Base-by-base conservation (phyloP, 2,329 filamentous ascomycete genomes). In the Pestalotiopsis sp. region DNA sequence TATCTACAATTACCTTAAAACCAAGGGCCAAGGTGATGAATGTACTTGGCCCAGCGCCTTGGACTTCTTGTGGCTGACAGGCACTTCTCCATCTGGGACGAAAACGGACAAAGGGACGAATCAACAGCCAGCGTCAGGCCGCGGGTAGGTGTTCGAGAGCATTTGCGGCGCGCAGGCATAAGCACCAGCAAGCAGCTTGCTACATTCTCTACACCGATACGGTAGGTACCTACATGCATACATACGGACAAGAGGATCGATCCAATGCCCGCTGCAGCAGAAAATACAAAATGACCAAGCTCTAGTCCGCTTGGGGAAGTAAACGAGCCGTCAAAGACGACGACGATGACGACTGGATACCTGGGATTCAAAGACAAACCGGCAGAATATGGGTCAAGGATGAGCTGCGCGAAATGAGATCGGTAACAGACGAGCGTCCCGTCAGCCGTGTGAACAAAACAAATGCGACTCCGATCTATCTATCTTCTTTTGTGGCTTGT, bases 101-200 rank as follows among this genome's bases (percentile, higher is more conserved):
- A 39, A 39, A 65, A 67, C n/a, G 63, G 65, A 69, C 65, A 67
- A 61, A 67, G 65, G 65, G 45, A 64, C 68, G 65, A 65, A 67
- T 67, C 65, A 67, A 23, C 36, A 41, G 38, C 59, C 31, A 23
- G 64, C 45, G n/a, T 38, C 17, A 20, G 17, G 45, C 62, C 20
- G 39, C 49, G 9, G 23, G 11, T 27, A 65, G 62, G 39, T 25
- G 36, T 45, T 14, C 4, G 25, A 17, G 45, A 52, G 45, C 45
- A 52, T 52, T 52, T 52, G 5, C 45, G 45, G 45, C 45, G 45
- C 45, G 14, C 31, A 36, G 31, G 31, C 31, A 9, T 9, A 36
- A 36, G 31, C 31, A 36, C 6, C 31, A 36, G 31, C 31, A 36
- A n/a, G 45, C 45, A 20, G 17, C 20, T 52, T 20, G 17, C 45